Conservation (phyloP, 2,329 filamentous ascomycete species). For the Aspergillus pseudoviridinutans region DNA sequence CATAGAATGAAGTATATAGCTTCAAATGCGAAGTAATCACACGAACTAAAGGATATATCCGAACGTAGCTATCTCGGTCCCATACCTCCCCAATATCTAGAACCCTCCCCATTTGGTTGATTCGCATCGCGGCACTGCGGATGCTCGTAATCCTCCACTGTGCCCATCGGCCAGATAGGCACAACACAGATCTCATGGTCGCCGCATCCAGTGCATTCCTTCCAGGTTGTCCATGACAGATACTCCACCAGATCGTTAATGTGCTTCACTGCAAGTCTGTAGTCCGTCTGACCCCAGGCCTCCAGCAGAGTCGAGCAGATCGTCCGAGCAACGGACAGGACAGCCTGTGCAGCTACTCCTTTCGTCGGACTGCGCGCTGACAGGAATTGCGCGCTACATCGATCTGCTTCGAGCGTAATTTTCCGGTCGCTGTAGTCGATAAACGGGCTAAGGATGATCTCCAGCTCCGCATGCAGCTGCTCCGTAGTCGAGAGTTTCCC, state of each 20-base stretch:
- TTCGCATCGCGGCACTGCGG: constrained; percentile 42
- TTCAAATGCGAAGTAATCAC: background rate
- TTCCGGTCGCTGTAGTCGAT: constrained; percentile 32
- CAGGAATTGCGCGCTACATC: constrained; percentile 35
- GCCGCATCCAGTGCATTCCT: constrained; percentile 51
- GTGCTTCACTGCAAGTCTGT: constrained; percentile 23
- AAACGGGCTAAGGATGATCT: constrained; percentile 29
- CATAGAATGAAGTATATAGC: background rate
- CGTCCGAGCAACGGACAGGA: constrained; percentile 26
- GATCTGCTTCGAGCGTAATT: constrained; percentile 20
- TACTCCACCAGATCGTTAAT: constrained; percentile 45
- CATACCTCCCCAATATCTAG: constrained; percentile 26
- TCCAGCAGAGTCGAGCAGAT: constrained; percentile 32
- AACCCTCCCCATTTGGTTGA: constrained; percentile 17
- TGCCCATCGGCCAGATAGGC: constrained; percentile 62
- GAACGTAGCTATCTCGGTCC: background rate
- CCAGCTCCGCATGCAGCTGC: constrained; percentile 26
- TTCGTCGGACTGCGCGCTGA: constrained; percentile 11
- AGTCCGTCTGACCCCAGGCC: constrained; percentile 17
- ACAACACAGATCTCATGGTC: constrained; percentile 56
- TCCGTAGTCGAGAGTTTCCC: constrained; percentile 19
- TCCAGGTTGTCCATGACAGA: constrained; percentile 60
- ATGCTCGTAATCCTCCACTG: constrained; percentile 50
- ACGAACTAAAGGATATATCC: no score
- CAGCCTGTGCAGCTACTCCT: constrained; percentile 22